A percentile compares a stretch with the other conserved stretches of the same genome.
These are phyloP conservation scores for Capsicum pubescens DNA, from an alignment of 257 asterid species.

Conservation along the genomic window DNA sequence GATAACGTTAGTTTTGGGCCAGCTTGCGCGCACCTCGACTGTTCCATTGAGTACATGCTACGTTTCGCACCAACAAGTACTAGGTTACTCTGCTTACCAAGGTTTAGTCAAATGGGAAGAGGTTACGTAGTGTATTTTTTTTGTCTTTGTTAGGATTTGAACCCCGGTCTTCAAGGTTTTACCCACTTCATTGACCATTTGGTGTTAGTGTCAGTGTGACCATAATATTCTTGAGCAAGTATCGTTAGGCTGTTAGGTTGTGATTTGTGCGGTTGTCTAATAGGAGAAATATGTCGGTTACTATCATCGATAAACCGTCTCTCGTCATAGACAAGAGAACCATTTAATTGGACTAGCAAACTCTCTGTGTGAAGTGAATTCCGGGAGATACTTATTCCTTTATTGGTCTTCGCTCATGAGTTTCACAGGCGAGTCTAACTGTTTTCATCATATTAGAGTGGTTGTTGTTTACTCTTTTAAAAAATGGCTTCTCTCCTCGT, in stretches of 20 bases:
- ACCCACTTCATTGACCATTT: background rate
- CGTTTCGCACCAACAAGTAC: background rate
- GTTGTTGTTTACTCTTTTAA: background rate
- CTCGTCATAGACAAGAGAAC: background rate
- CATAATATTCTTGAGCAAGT: background rate
- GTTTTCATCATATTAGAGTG: background rate
- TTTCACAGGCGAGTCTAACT: background rate
- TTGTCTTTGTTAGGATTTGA: background rate
- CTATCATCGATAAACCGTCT: background rate
- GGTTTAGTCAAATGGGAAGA: background rate
- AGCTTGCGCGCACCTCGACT: background rate
- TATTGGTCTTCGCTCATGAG: background rate
- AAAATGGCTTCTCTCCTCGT: background rate
- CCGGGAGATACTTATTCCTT: background rate
- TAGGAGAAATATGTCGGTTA: background rate
- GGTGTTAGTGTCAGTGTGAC: background rate
- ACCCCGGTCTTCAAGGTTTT: background rate
- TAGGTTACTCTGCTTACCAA: background rate
- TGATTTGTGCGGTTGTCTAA: background rate
- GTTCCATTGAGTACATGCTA: background rate
- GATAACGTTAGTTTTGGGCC: background rate
- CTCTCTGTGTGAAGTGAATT: background rate
- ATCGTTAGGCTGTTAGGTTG: background rate
- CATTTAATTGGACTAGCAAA: slow-evolving; percentile 4
- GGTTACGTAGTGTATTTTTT: background rate